A percentile compares a stretch with the other conserved stretches of the same genome.
Conservation (phyloP, 345 rosid genomes). For the Punica granatum region DNA sequence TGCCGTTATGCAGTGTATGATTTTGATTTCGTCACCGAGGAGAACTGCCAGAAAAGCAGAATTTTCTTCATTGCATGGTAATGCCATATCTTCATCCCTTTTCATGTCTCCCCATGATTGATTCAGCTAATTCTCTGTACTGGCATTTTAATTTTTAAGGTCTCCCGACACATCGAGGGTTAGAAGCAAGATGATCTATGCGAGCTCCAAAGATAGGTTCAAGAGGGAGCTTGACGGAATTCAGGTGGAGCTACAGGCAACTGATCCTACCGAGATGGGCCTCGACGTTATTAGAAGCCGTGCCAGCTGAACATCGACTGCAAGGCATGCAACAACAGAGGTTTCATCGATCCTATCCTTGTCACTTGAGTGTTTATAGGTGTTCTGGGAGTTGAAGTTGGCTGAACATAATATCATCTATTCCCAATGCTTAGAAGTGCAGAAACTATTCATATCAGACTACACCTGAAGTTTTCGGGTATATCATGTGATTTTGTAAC, state of each 20-base stretch:
- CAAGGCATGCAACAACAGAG: background rate
- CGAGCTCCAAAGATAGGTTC: slow-evolving; percentile 32
- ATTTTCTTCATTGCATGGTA: slow-evolving; percentile 36
- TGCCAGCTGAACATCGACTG: slow-evolving; percentile 22
- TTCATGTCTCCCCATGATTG: background rate
- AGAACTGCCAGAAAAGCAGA: slow-evolving; percentile 29
- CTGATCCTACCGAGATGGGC: slow-evolving; percentile 34
- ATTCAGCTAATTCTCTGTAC: background rate
- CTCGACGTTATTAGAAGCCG: slow-evolving; percentile 32
- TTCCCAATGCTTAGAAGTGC: slow-evolving; percentile 3
- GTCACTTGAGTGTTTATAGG: slow-evolving; percentile 22
- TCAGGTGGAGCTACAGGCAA: slow-evolving; percentile 29
- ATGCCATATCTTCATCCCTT: background rate
- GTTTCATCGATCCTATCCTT: slow-evolving; percentile 4
- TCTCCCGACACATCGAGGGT: slow-evolving; percentile 29
- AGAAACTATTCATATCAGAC: background rate
- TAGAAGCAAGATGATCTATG: slow-evolving; percentile 34
- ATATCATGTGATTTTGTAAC: background rate
- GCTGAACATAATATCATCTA: slow-evolving; percentile 7
- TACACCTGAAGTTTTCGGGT: background rate
- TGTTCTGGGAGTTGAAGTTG: slow-evolving; percentile 18
- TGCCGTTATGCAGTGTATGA: slow-evolving; percentile 32
- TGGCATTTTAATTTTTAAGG: slow-evolving; percentile 15
- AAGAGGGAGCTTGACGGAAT: slow-evolving; percentile 33
- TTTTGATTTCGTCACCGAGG: slow-evolving; percentile 29